Evolutionary conservation across 2,329 filamentous ascomycete genomes (phyloP).

Genomic region (Zasmidium angulare): DNA sequence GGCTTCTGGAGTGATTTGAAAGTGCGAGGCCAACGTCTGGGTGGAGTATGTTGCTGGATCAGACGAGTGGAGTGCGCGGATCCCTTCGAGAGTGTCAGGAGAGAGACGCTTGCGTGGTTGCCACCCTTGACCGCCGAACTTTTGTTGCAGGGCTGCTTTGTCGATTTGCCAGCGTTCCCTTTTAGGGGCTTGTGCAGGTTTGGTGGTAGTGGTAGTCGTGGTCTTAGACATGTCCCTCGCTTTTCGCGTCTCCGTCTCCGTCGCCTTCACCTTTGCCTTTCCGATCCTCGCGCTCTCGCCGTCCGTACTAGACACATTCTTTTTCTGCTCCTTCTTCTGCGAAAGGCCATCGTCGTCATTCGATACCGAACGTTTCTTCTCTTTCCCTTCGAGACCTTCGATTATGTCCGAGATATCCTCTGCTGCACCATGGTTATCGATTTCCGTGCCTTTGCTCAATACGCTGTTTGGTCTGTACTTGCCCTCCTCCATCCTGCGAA

Average conservation of each 20-base stretch:
- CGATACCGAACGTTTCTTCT: slow-evolving; percentile 5
- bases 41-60: slow-evolving; percentile 78
- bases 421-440: slow-evolving; percentile 7
- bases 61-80: slow-evolving; percentile 75
- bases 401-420: slow-evolving; percentile 24
- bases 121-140: slow-evolving; percentile 78
- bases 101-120: slow-evolving; percentile 81
- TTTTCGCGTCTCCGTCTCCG: too few species aligned
- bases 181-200: background rate
- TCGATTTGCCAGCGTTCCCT: slow-evolving; percentile 69
- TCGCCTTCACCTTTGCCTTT: slow-evolving; percentile 1
- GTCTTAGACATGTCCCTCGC: slow-evolving; percentile 7
- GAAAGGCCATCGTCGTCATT: background rate
- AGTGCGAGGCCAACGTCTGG: slow-evolving; percentile 69
- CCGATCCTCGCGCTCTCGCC: too few species aligned
- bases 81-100: slow-evolving; percentile 87
- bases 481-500: slow-evolving; percentile 21
- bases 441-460: too few species aligned
- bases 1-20: slow-evolving; percentile 82
- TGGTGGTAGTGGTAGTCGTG: slow-evolving; percentile 3
- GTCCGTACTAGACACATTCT: slow-evolving; percentile 3
- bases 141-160: slow-evolving; percentile 71
- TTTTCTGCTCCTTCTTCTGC: slow-evolving; percentile 6
- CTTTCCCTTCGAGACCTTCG: slow-evolving; percentile 3
- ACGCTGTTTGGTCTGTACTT: slow-evolving; percentile 8